phyloP scores from a whole-genome alignment of 2,329 filamentous ascomycete genomes.

The Xylaria multiplex region DNA sequence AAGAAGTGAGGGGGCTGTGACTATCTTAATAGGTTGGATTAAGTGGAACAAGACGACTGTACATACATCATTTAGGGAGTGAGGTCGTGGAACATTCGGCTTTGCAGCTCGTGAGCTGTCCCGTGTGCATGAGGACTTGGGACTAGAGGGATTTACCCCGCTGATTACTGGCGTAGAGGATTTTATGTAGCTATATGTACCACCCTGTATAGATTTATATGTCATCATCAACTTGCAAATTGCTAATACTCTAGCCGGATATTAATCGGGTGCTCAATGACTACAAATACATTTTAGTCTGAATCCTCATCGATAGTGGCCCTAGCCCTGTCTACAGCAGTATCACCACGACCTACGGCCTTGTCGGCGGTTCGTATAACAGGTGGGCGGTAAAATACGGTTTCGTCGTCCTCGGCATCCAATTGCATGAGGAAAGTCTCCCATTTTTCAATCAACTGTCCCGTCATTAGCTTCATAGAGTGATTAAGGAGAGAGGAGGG shows the following conservation, averaged over 20 bases:
- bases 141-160: constrained; percentile 1
- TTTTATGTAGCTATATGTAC: constrained; percentile 45
- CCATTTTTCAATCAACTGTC: constrained; percentile 83
- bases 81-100: constrained; percentile 11
- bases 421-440: constrained; percentile 97
- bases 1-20: constrained; percentile 54
- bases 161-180: constrained; percentile 15
- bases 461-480: constrained; percentile 29
- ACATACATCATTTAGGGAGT: constrained; percentile 6
- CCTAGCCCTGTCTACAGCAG: constrained; percentile 68
- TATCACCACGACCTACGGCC: constrained; percentile 60
- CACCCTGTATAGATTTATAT: constrained; percentile 45
- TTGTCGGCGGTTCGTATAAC: constrained; percentile 63
- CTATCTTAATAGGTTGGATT: not conserved
- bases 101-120: constrained; percentile 11
- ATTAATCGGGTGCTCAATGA: constrained; percentile 15
- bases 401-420: constrained; percentile 89
- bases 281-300: constrained; percentile 54
- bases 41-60: not conserved
- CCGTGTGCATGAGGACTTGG: constrained; percentile 22
- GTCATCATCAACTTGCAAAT: constrained; percentile 12
- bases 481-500: not conserved
- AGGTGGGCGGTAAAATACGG: constrained; percentile 71
- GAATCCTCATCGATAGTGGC: constrained; percentile 70
- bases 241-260: constrained; percentile 10